phyloP scores from a whole-genome alignment of 2,329 filamentous ascomycete genomes.

The Diaporthe sp. region DNA sequence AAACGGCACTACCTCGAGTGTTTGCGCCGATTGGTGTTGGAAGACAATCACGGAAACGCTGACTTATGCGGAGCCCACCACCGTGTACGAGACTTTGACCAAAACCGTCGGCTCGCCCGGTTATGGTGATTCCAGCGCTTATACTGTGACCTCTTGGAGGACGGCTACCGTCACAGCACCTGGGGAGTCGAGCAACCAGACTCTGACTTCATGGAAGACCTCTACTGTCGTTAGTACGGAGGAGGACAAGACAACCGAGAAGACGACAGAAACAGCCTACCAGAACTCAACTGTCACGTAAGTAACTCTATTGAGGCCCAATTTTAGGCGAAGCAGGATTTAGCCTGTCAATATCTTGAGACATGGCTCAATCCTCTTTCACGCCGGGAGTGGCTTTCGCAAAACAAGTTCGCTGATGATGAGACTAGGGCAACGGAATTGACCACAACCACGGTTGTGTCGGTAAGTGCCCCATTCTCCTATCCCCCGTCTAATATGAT shows the following conservation, averaged over 20 bases:
- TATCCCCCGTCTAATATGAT: neutral
- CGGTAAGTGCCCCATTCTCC: conserved; percentile 5
- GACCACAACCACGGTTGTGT: conserved; percentile 14
- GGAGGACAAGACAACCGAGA: conserved; percentile 31
- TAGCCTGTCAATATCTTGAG: conserved; percentile 7
- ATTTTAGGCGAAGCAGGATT: neutral
- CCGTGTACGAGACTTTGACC: conserved; percentile 17
- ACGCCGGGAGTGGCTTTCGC: neutral
- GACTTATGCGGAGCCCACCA: conserved; percentile 18
- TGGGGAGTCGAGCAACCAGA: conserved; percentile 23
- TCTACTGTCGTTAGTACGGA: conserved; percentile 24
- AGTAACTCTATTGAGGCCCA: neutral
- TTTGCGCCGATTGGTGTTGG: conserved; percentile 38
- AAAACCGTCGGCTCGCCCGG: neutral
- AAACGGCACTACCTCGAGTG: conserved; percentile 32
- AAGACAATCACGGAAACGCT: conserved; percentile 29
- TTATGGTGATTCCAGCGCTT: neutral
- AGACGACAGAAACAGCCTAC: conserved; percentile 33
- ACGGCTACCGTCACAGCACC: conserved; percentile 23
- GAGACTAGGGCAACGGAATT: conserved; percentile 25
- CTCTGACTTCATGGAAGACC: conserved; percentile 28
- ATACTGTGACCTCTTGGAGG: conserved; percentile 27
- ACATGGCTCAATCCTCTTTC: neutral
- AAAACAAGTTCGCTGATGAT: neutral
- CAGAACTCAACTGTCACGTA: conserved; percentile 28